Base-by-base conservation (phyloP, 192 early-diverging fungal species). In the Coemansia sp. region DNA sequence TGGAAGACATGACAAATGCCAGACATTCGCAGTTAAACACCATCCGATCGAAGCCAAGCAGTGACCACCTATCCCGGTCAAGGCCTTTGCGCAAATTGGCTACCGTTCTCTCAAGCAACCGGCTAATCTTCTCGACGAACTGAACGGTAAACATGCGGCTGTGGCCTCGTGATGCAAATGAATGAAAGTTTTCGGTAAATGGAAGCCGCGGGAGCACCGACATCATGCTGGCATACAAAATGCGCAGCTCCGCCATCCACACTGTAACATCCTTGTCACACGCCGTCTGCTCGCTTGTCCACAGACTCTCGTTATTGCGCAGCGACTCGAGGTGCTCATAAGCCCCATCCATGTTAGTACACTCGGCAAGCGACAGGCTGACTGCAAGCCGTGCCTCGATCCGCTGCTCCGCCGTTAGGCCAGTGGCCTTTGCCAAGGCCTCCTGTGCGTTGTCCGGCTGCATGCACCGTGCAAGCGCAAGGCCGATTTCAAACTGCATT, bases 401-500 rank as follows among this genome's bases (percentile, higher is more conserved):
- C 10, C 16, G n/a, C 20, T 42, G 65, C n/a, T 45, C 62, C 10
- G 36, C 62, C 16, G 52, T 36, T 7, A 68, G 64, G 31, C 35
- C 34, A 1, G 20, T 16, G 3, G 66, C 16, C 2, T 20, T 14
- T 1, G 53, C 34, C 34, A 73, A 16, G 25, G 53, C 8, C 2
- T 52, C 52, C 9, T 42, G 16, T 4, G 70, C 66, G 18, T 39
- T 34, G 0, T 56, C 56, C 6, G 63, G 60, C 26, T 66, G 52
- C 58, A 73, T 16, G 42, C 79, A 82, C 25, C 79, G 79, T 3
- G 68, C 73, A 42, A 76, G 33, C 3, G 79, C 79, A 42, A 76
- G 36, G 0, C 50, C 61, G 34, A 70, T 52, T 57, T 82, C 79
- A 31, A 50, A 64, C 14, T 34, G 55, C 56, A 64, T 68, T 0